Conservation (phyloP, 1,284 basidiomycete species). For the Hymenochaete sp. region DNA sequence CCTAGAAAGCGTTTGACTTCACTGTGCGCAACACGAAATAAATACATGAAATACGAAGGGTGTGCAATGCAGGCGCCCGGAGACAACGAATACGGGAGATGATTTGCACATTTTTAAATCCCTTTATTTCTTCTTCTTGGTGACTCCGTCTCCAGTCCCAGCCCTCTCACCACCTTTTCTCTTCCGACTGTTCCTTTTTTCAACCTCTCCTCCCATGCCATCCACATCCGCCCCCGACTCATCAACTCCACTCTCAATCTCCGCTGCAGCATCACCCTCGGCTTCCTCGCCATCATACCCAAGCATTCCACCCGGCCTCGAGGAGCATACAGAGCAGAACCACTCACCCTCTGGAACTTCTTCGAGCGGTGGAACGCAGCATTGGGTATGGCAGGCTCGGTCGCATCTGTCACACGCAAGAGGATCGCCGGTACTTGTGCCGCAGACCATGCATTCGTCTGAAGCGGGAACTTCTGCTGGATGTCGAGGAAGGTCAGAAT, state of each 20-base stretch:
- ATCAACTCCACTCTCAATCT: constrained; percentile 23
- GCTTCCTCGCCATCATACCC: constrained; percentile 19
- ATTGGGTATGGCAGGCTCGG: constrained; percentile 77
- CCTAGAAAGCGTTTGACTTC: background rate
- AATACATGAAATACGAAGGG: background rate
- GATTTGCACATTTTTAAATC: background rate
- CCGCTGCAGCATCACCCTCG: constrained; percentile 16
- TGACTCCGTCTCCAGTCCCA: background rate
- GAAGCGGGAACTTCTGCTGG: constrained; percentile 65
- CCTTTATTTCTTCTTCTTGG: background rate
- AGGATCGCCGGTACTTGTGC: constrained; percentile 55
- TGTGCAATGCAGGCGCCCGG: background rate
- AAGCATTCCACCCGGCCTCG: constrained; percentile 12
- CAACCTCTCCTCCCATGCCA: background rate
- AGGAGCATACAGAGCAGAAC: constrained; percentile 73
- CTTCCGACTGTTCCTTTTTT: background rate
- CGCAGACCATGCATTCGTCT: constrained; percentile 66
- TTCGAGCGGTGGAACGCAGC: constrained; percentile 69
- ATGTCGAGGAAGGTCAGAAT: constrained; percentile 67
- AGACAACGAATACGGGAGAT: background rate
- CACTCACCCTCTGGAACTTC: constrained; percentile 84
- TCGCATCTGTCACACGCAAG: constrained; percentile 94
- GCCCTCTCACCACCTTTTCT: background rate
- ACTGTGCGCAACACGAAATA: background rate
- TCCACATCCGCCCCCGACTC: background rate